Conservation (phyloP, 495 filamentous ascomycete species). For the Durotheca rogersii region DNA sequence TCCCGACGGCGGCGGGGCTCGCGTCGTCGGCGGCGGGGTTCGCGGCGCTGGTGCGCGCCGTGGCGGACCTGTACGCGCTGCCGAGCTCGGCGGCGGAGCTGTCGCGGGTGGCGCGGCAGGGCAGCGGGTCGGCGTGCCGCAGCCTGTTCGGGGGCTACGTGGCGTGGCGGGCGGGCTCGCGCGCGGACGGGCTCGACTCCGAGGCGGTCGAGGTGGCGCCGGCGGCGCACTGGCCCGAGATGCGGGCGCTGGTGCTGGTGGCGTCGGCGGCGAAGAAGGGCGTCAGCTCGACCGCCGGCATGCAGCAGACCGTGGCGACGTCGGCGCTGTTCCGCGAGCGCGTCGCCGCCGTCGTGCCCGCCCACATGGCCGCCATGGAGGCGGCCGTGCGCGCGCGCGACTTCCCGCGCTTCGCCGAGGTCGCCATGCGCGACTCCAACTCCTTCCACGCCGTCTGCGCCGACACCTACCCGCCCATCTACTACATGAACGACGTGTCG, state of each 20-base stretch:
- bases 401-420: constrained; percentile 81
- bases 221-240: constrained; percentile 86
- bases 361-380: constrained; percentile 84
- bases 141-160: constrained; percentile 93
- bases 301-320: constrained; percentile 93
- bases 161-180: constrained; percentile 78
- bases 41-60: constrained; percentile 87
- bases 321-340: constrained; percentile 77
- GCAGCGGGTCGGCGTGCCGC: constrained; percentile 90
- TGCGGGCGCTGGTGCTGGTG: constrained; percentile 88
- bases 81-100: constrained; percentile 75
- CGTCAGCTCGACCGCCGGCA: constrained; percentile 84
- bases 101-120: constrained; percentile 87
- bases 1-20: constrained; percentile 96
- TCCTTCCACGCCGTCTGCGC: constrained; percentile 92
- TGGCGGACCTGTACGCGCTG: constrained; percentile 88
- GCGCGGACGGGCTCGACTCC: constrained; percentile 77
- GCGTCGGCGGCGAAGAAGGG: constrained; percentile 92
- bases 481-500: constrained; percentile 94
- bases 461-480: constrained; percentile 94
- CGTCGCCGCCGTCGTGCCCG: constrained; percentile 71
- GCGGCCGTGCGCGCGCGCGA: constrained; percentile 71
- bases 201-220: constrained; percentile 83
- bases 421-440: constrained; percentile 96
- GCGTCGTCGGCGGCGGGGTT: constrained; percentile 92